phyloP scores from a whole-genome alignment of 1,284 basidiomycete genomes.

The Puccinia novopanici region DNA sequence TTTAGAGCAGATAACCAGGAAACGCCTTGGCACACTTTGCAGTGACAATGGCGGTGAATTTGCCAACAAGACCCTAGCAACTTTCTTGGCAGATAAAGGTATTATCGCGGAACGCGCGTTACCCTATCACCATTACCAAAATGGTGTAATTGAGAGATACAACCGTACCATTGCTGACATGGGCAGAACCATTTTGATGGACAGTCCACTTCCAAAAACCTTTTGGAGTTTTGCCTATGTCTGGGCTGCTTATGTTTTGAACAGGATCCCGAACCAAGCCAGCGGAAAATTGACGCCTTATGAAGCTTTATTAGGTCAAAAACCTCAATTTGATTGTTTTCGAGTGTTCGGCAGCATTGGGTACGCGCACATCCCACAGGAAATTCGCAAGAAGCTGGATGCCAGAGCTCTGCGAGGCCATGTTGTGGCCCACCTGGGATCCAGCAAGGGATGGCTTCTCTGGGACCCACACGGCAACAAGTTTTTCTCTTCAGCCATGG shows the following conservation, averaged over 20 bases:
- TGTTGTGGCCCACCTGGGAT: not conserved
- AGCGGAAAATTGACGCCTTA: no score
- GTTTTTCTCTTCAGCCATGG: not conserved
- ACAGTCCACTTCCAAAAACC: not conserved
- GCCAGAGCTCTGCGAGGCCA: not conserved
- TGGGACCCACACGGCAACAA: not conserved
- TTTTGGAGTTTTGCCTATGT: no score
- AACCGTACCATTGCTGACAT: constrained; percentile 10
- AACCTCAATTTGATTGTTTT: constrained; percentile 7
- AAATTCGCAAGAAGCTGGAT: constrained; percentile 9
- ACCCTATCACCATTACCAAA: constrained; percentile 26
- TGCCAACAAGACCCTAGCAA: no score
- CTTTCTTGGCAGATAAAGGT: not conserved
- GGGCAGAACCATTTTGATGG: not conserved
- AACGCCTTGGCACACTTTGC: not conserved
- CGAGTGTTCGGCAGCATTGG: not conserved
- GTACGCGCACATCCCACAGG: constrained; percentile 4
- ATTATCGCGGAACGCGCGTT: not conserved
- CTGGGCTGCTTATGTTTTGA: no score
- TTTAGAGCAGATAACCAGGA: not conserved
- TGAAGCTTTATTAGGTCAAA: no score
- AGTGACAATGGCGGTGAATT: no score
- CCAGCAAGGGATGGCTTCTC: constrained; percentile 10
- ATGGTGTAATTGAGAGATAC: constrained; percentile 6
- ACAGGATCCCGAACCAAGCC: no score